Conservation (phyloP, 2,329 filamentous ascomycete species). For the Capronia americana region DNA sequence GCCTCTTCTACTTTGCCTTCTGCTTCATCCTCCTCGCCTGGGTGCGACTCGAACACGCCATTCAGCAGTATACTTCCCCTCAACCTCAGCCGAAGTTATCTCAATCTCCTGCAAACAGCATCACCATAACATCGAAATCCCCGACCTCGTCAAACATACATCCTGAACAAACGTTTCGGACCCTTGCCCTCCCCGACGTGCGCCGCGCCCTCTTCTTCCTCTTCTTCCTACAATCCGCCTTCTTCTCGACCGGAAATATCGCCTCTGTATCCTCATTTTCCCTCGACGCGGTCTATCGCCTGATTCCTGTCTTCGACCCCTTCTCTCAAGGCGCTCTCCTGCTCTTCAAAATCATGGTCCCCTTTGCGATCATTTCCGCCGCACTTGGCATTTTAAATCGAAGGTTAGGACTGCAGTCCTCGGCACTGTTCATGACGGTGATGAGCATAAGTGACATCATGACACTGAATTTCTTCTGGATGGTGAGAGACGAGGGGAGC, state of each 20-base stretch:
- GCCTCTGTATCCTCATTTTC: slow-evolving; percentile 94
- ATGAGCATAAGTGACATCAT: slow-evolving; percentile 91
- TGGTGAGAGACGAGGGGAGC: slow-evolving; percentile 92
- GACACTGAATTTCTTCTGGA: slow-evolving; percentile 96
- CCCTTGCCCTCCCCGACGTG: slow-evolving; percentile 79
- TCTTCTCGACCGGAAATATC: slow-evolving; percentile 96
- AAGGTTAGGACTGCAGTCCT: slow-evolving; percentile 80
- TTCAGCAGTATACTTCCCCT: slow-evolving; percentile 48
- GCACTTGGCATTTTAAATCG: slow-evolving; percentile 94
- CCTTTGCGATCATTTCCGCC: slow-evolving; percentile 89
- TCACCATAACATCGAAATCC: slow-evolving; percentile 38
- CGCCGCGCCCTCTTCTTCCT: slow-evolving; percentile 94
- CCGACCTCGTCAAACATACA: slow-evolving; percentile 44
- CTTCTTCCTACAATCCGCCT: slow-evolving; percentile 89
- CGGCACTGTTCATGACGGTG: slow-evolving; percentile 90
- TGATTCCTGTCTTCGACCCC: slow-evolving; percentile 91
- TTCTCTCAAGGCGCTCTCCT: slow-evolving; percentile 89
- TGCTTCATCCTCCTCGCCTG: slow-evolving; percentile 81
- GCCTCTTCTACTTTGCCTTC: slow-evolving; percentile 92
- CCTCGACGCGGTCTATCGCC: slow-evolving; percentile 83
- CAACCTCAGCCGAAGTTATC: slow-evolving; percentile 7
- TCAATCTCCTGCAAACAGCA: slow-evolving; percentile 28
- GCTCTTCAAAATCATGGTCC: slow-evolving; percentile 87
- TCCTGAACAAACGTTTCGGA: slow-evolving; percentile 58
- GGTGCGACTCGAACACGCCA: slow-evolving; percentile 87